Evolutionary conservation across 805 yeast species (phyloP).

Genomic region (Komagataella pseudopastoris): DNA sequence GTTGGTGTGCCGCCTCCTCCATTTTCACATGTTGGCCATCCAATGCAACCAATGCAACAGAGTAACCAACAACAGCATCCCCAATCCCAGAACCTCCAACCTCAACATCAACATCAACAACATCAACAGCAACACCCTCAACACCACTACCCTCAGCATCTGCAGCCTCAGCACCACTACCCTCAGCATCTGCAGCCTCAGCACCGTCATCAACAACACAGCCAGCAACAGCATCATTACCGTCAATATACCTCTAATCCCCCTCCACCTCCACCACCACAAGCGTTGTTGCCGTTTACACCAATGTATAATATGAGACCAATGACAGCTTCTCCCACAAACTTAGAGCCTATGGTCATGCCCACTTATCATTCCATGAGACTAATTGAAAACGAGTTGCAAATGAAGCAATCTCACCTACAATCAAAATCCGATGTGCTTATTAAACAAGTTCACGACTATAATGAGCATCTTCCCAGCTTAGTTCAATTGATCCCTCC

Average conservation of each 20-base stretch:
- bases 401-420: neutral
- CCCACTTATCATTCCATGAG: neutral
- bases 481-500: neutral
- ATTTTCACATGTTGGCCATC: constrained; percentile 1
- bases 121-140: constrained; percentile 3
- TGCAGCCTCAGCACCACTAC: neutral
- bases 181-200: neutral
- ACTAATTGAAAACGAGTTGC: neutral
- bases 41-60: constrained; percentile 3
- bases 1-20: constrained; percentile 1
- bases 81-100: constrained; percentile 7
- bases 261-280: neutral
- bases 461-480: neutral
- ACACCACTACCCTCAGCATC: neutral
- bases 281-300: neutral
- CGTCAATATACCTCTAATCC: neutral
- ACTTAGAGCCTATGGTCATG: neutral
- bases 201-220: constrained; percentile 3
- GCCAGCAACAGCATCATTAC: constrained; percentile 3
- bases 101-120: constrained; percentile 5
- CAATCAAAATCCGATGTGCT: neutral
- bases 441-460: neutral
- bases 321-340: neutral
- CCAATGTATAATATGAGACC: neutral
- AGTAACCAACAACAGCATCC: constrained; percentile 5